Evolutionary conservation across 2,329 filamentous ascomycete species (phyloP).

Genomic region (Alternaria metachromatica): DNA sequence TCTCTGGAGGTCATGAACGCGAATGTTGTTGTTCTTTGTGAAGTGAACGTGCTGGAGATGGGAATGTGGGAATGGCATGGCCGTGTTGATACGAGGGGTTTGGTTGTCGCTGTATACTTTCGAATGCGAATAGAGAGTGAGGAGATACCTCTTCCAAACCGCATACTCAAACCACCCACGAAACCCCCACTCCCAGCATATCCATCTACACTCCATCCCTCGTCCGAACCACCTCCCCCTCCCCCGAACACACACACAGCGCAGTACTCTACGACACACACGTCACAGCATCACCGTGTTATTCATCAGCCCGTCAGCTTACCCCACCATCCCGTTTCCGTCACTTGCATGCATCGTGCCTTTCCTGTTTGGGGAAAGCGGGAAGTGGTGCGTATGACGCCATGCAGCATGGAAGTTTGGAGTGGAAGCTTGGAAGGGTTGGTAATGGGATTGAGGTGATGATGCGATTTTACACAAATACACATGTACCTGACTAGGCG

Average conservation of each 20-base stretch:
- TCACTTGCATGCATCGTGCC: not conserved
- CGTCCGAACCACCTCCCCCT: not conserved
- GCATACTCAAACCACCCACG: not conserved
- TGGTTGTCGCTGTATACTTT: not conserved
- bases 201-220: not conserved
- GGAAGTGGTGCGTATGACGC: not conserved
- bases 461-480: not conserved
- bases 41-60: not conserved
- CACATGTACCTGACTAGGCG: not conserved
- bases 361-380: not conserved
- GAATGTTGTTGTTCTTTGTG: not conserved
- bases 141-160: not conserved
- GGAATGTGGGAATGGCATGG: not conserved
- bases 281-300: not conserved
- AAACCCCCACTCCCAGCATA: no score
- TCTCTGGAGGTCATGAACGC: no score
- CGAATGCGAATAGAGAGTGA: not conserved
- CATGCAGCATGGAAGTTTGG: not conserved
- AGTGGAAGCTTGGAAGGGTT: no score
- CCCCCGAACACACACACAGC: not conserved
- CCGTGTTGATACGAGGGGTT: not conserved
- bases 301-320: constrained; percentile 6
- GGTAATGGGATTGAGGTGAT: no score
- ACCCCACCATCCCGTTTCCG: not conserved
- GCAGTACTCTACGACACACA: not conserved